Conservation (phyloP, 352 stramenopile genomes). For the Elongisporangium senticosum region DNA sequence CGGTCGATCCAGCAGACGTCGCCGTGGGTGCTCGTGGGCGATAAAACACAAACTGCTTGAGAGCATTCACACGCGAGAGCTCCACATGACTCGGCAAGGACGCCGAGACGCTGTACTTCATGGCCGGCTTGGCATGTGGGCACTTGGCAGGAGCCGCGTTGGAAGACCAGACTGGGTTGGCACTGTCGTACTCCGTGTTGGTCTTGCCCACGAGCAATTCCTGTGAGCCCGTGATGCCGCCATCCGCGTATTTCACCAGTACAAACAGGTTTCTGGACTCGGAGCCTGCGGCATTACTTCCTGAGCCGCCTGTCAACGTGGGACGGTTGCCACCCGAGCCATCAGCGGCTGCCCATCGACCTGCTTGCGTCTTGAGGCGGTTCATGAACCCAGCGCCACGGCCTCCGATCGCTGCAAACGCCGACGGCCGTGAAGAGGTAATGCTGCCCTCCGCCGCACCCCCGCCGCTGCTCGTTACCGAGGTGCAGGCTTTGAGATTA, state of each 20-base stretch:
- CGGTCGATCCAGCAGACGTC: slow-evolving; percentile 14
- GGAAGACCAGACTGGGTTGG: slow-evolving; percentile 61
- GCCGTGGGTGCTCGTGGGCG: slow-evolving; percentile 11
- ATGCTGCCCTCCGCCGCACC: neutral
- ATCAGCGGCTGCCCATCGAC: slow-evolving; percentile 42
- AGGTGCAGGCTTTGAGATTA: slow-evolving; percentile 21
- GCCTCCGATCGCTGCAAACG: slow-evolving; percentile 40
- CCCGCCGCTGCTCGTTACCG: slow-evolving; percentile 5
- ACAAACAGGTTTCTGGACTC: slow-evolving; percentile 50
- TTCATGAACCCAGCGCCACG: slow-evolving; percentile 54
- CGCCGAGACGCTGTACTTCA: slow-evolving; percentile 51
- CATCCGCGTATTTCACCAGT: slow-evolving; percentile 63
- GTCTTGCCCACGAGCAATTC: slow-evolving; percentile 72
- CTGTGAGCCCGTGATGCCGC: slow-evolving; percentile 28
- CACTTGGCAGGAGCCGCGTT: slow-evolving; percentile 60
- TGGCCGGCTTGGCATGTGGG: slow-evolving; percentile 58
- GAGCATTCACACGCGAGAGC: slow-evolving; percentile 52
- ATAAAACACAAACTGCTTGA: slow-evolving; percentile 82
- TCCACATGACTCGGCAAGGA: slow-evolving; percentile 52
- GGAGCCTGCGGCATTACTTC: slow-evolving; percentile 8
- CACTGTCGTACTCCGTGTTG: slow-evolving; percentile 81
- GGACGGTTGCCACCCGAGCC: slow-evolving; percentile 11
- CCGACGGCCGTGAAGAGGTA: slow-evolving; percentile 28
- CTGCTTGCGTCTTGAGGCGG: slow-evolving; percentile 54
- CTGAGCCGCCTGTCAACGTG: slow-evolving; percentile 2